phyloP scores from a whole-genome alignment of 176 grass and related monocot genomes.

The Phragmites australis region DNA sequence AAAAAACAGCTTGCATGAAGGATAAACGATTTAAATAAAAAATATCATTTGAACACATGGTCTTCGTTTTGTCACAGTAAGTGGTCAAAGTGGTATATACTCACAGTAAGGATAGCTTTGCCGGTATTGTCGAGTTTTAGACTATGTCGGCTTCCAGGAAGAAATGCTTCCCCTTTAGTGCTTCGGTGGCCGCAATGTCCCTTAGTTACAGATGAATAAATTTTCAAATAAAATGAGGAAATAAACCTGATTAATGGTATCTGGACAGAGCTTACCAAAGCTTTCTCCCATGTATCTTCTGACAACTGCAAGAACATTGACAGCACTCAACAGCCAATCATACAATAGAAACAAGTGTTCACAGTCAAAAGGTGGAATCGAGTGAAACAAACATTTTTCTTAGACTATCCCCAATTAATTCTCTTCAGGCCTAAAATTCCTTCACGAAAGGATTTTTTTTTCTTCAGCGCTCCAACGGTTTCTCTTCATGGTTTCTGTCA shows the following conservation, averaged over 20 bases:
- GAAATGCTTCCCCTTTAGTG: slow-evolving; percentile 90
- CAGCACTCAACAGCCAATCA: slow-evolving; percentile 26
- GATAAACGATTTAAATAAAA: not conserved
- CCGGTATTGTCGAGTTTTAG: slow-evolving; percentile 92
- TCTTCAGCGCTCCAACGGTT: too few species aligned
- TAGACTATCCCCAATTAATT: too few species aligned
- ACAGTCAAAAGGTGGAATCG: slow-evolving; percentile 12
- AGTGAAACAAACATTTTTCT: slow-evolving; percentile 62
- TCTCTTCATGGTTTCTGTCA: too few species aligned
- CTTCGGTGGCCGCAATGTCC: slow-evolving; percentile 56
- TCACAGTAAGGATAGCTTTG: slow-evolving; percentile 89
- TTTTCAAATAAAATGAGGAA: slow-evolving; percentile 7
- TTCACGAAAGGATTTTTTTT: too few species aligned
- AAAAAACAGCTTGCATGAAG: slow-evolving; percentile 15
- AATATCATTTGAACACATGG: not conserved
- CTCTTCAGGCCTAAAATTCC: too few species aligned
- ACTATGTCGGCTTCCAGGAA: slow-evolving; percentile 89
- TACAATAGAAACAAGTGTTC: slow-evolving; percentile 28
- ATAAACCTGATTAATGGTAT: slow-evolving; percentile 28
- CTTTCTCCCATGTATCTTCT: slow-evolving; percentile 76
- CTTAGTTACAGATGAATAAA: slow-evolving; percentile 46
- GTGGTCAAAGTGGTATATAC: slow-evolving; percentile 39
- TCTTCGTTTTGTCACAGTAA: not conserved
- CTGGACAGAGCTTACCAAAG: slow-evolving; percentile 65
- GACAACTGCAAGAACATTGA: slow-evolving; percentile 61